Evolutionary conservation across 176 grass and related monocot species (phyloP).

Genomic region (Avena insularis): DNA sequence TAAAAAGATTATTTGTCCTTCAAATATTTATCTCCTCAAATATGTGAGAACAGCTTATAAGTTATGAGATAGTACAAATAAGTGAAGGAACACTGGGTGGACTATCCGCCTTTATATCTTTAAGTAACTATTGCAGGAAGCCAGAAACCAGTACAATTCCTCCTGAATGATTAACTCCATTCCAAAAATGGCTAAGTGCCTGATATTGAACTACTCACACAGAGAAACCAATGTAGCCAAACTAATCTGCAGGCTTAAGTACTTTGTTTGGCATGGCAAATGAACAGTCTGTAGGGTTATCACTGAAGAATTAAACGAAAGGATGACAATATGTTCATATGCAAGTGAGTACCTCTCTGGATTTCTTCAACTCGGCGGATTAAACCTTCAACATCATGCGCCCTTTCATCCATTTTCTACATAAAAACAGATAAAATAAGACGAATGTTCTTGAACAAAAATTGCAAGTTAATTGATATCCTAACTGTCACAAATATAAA

Average conservation of each 20-base stretch:
- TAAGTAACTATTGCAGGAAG: neutral
- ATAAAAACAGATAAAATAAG: conserved; percentile 22
- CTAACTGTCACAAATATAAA: conserved; percentile 2
- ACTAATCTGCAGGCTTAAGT: conserved; percentile 28
- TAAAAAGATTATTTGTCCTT: neutral
- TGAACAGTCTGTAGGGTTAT: conserved; percentile 15
- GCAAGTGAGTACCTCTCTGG: conserved; percentile 61
- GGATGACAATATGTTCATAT: neutral
- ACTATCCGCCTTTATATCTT: neutral
- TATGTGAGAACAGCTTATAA: neutral
- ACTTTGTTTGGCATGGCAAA: neutral
- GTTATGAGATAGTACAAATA: neutral
- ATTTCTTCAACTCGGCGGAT: conserved; percentile 72
- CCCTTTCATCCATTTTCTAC: conserved; percentile 67
- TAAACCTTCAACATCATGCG: conserved; percentile 53
- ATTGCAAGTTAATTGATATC: conserved; percentile 13
- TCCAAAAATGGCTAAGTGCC: neutral
- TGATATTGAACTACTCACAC: conserved; percentile 25
- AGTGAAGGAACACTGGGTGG: neutral
- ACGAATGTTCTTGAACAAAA: conserved; percentile 33
- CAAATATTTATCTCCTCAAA: conserved; percentile 25
- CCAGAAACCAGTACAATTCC: conserved; percentile 2
- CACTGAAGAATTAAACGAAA: neutral
- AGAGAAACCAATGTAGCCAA: conserved; percentile 1
- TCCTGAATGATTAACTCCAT: neutral